Base-by-base conservation (phyloP, 129 eudicot species). In the Pseudognaphalium luteoalbum region DNA sequence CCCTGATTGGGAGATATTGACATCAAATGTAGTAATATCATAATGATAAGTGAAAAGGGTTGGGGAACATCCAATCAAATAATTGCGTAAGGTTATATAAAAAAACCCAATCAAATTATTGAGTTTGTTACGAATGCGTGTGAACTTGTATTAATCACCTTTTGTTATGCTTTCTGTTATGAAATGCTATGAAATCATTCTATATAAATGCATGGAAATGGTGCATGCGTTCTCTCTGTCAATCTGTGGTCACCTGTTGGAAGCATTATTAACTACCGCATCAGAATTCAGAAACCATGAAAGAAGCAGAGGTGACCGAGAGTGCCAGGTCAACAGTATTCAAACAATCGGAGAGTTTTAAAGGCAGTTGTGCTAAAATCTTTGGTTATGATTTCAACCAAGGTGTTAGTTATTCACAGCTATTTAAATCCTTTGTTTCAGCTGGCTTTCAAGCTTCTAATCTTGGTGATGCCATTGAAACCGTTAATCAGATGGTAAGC, bases 371-470 rank as follows among this genome's bases (percentile, higher is more conserved):
- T 57, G 58, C 81, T 64, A 89, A 87, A 75, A 94, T 94, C 35
- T 85, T 85, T 83, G 97, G 98, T 63, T 94, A 94, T 62, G 97
- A 94, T 85, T 94, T 94, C 71, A 91, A 88, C 71, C 78, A 65
- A 8, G 98, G 97, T 12, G 81, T 89, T 32, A 59, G 91, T 50
- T 89, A 94, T 61, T 32, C 81, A 25, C 28, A 83, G 74, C 80
- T 94, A 34, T 84, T 89, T 56, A 87, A 79, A 59, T 91, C 96
- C 78, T 34, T 88, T 57, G 28, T 83, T 39, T 77, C 87, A 75
- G 91, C 98, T 29, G 98, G 98, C 6, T 94, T 91, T 73, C 98
- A 91, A 81, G 97, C 98, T 63, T 91, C 96, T 62, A 91, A 94
- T 85, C 96, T 89, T 19, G 90, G 98, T 19, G 93, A 94, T 7